Base-by-base conservation (phyloP, 306 rosid genomes). In the Lathyrus oleraceus region DNA sequence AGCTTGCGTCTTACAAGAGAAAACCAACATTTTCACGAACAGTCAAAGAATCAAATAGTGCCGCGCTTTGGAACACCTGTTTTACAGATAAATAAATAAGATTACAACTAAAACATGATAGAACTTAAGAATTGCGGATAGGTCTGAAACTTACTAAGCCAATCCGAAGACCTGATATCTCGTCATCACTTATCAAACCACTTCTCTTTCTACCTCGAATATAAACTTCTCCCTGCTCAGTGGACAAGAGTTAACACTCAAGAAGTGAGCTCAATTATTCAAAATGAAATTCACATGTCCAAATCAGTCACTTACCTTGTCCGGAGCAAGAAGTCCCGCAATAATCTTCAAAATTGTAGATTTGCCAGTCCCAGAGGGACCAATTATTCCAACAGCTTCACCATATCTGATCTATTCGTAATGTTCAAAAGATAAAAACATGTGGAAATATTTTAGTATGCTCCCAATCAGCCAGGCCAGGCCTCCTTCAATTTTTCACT, bases 41-140 rank as follows among this genome's bases (percentile, higher is more conserved):
- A 16, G 91, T 91, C 82, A 95, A 77, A 59, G 99, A 95, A 83
- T 95, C 97, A 87, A 95, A 95, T 36, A 95, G 99, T 52, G 99
- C 99, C 8, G 99, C 99, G 76, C 99, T 95, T 84, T 95, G 99
- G 81, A 95, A 95, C 65, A 95, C 99, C 99, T 95, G 84, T 79
- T 65, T 65, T 28, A 76, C 42, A 66, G 20, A 72, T 51, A 49
- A 64, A 65, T 2, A 60, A 7, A 27, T 38, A 40, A 58, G 6
- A 20, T 78, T 69, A 70, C 75, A 57, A 62, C 4, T 28, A 7
- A 21, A 65, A 45, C 3, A 5, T 53, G 54, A 39, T 65, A 38
- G 48, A 47, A 53, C 44, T 15, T 45, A 20, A 53, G 58, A 73
- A 65, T 23, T 38, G 38, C 73, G 60, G 13, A 49, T 73, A 61